Evolutionary conservation across 1,284 basidiomycete species (phyloP), one percentile per base, ranked within the genome.

Genomic region (Heterobasidion annosum): DNA sequence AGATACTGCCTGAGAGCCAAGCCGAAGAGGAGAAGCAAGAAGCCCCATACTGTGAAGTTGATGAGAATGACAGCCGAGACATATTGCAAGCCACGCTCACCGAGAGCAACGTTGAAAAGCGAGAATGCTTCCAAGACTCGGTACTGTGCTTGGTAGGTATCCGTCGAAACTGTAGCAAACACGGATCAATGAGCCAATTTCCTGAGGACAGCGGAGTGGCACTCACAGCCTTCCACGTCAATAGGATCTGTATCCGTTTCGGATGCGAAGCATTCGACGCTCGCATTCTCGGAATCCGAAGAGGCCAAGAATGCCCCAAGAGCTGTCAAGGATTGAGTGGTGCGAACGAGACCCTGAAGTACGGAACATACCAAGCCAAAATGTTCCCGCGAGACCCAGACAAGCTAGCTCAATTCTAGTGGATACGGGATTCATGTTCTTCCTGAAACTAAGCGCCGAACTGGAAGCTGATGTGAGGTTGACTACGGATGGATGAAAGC

Each of bases 61-160:
- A 43, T 58, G 62, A 63, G 61, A 60, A 63, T 34, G 48, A 58
- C 58, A 58, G 50, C 32, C 35, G 34, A 50, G 45, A 47, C 48
- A 52, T 52, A 53, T 50, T 48, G 40, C 56, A 59, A 45, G 47
- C 49, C 8, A 34, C 16, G 72, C 83, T 58, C 66, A 85, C 87
- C 71, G 12, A 91, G 74, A 52, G 78, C 75, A 54, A 83, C 80
- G 63, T 90, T 91, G 66, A 91, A 80, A 55, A 91, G 69, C 12
- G 88, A 81, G 68, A 90, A 91, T 16, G 82, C 79, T 68, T 83
- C 85, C 51, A 90, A 71, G 32, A 89, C 88, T 42, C 82, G 79
- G 65, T 90, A 91, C 73, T 91, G 89, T 25, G 88, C 87, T 59
- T 88, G 88, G 65, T 85, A 91, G 65, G 73, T 85, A 71, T 70